Base-by-base conservation (phyloP, 1,139 yeast genomes). In the Geotrichum aggregatum region DNA sequence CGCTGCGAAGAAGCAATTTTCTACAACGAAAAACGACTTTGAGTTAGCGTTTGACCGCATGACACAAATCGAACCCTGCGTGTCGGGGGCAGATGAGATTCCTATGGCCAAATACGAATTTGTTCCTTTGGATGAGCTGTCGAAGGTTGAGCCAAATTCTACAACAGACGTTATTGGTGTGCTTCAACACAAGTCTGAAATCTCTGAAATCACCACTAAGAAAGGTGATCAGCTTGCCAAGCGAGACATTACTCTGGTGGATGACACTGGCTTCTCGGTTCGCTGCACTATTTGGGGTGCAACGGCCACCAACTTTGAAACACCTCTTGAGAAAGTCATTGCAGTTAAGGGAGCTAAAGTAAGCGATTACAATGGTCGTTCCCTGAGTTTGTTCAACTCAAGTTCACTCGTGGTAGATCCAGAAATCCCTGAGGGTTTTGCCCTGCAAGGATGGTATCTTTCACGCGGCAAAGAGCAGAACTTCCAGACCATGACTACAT, bases 391-490 rank as follows among this genome's bases (percentile, higher is more conserved):
- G 68, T 81, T 92, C 19, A 88, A 84, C 58, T 77, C 88, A 11
- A 91, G 96, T 30, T 77, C 87, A 2, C 71, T 92, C 60, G 68
- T 82, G 44, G 76, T 86, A 13, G 87, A 87, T 61, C 98, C 98
- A 1, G 97, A 91, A 64, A 79, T 87, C 19, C 84, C 87, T 16
- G 96, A 89, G 67, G 92, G 97, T 5, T 88, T 82, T 67, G 77
- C 80, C 52, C 77, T 94, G 61, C 87, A 88, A 68, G 98, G 98
- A 3, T 94, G 99, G 99, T 94, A 82, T 64, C 96, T 88, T 64
- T 79, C 83, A 48, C 82, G 80, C 61, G 97, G 96, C 47, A 75
- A 76, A 42, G 72, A 74, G 55, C 82, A 80, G 57, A 71, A 69
- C 40, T 88, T 85, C 72, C 79, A 80, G 61, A 72, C 82, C n/a